These are phyloP conservation scores for Chlorella ohadii DNA, from an alignment of 139 green algal genomes.

Conservation along the genomic window DNA sequence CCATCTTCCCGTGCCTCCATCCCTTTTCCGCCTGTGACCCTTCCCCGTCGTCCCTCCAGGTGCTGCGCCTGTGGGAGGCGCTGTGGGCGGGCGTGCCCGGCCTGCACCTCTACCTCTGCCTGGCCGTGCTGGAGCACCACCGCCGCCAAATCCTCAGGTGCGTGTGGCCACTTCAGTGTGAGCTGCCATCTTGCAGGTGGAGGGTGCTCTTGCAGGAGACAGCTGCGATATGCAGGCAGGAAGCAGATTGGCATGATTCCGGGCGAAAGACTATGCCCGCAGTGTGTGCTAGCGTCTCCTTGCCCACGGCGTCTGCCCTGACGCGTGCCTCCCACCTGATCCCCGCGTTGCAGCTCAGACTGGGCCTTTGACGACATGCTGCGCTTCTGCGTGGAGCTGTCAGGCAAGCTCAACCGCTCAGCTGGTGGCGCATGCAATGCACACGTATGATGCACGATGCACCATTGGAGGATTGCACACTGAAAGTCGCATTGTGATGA, in stretches of 20 bases:
- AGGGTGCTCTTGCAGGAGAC: too few species aligned
- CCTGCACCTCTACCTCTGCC: conserved; percentile 87
- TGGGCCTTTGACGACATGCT: conserved; percentile 86
- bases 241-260: too few species aligned
- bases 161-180: neutral
- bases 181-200: too few species aligned
- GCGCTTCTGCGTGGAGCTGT: conserved; percentile 72
- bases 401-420: conserved; percentile 55
- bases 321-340: neutral
- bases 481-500: too few species aligned
- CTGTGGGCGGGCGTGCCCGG: conserved; percentile 77
- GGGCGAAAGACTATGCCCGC: too few species aligned
- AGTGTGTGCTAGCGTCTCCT: too few species aligned
- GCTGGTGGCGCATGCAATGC: conserved; percentile 61
- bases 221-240: too few species aligned
- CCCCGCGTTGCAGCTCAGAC: conserved; percentile 31
- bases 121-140: conserved; percentile 82
- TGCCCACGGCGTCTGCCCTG: too few species aligned
- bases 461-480: too few species aligned
- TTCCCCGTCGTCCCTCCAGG: conserved; percentile 56
- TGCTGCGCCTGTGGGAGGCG: conserved; percentile 91
- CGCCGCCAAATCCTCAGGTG: conserved; percentile 35
- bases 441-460: too few species aligned
- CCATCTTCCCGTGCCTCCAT: too few species aligned
- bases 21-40: too few species aligned